Evolutionary conservation across 2,329 filamentous ascomycete genomes (phyloP), one percentile per base, ranked within the genome.

Genomic region (Chaetomium globosum): DNA sequence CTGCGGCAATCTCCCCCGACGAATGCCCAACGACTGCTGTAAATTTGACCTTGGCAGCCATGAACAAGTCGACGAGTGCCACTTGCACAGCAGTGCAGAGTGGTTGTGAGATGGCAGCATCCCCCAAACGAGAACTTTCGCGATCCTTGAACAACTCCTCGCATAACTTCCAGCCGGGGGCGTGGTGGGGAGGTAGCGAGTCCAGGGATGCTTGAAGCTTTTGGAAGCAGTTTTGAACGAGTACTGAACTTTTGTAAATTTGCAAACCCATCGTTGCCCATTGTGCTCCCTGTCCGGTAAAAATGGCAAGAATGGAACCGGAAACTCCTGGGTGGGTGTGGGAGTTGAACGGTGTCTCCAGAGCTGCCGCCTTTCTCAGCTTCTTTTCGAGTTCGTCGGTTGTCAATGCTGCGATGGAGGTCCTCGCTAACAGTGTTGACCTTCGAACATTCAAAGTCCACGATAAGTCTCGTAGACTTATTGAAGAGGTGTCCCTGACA

Each of bases 1-100:
- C 82, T 0, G 81, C 81, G 0, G 71, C 81, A 13, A 84, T 83
- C 67, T 84, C 82, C 1, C 82, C 82, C 0, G 79, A 81, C 0
- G 81, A 83, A 67, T 84, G 82, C 1, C 82, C 82, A 3, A 80
- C 74, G 0, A 80, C 78, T 0, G 74, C 75, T 4, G 66, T 26
- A 0, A 78, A 75, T 1, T 36, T 51, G 13, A 82, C 66, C 0
- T 75, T 73, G 31, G 73, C 72, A 0, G 68, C 64, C 0, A 52
- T 36, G 1, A 83, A 72, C 0, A 79, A 65, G n/a, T 81, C 75
- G 0, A 81, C 73, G 0, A 83, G 67, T 0, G 71, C 76, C 13
- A 83, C 72, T 61, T 82, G 77, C 1, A 80, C n/a, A 0, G 76
- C 76, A 2, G 77, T 79, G 62, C 74, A 78, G 0, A 76, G 48